Conservation (phyloP, 176 grass and related monocot species). For the barley (Hordeum vulgare) region DNA sequence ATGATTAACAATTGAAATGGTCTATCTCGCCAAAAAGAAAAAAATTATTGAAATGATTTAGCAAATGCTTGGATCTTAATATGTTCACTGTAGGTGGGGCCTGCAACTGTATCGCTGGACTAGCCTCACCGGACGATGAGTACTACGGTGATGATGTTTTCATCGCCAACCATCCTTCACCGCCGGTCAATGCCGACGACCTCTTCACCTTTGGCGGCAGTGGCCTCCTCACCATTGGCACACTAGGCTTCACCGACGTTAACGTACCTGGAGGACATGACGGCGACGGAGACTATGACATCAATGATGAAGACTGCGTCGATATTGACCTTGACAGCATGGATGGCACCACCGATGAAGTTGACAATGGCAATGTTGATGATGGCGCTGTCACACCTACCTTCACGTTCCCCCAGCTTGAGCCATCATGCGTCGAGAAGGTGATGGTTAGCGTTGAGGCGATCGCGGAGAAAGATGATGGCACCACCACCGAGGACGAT, state of each 20-base stretch:
- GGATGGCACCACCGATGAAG: background rate
- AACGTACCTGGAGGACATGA: slow-evolving; percentile 11
- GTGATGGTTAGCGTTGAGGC: slow-evolving; percentile 38
- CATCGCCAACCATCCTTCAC: slow-evolving; percentile 2
- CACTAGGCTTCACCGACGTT: slow-evolving; percentile 35
- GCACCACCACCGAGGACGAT: slow-evolving; percentile 73
- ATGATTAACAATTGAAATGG: background rate
- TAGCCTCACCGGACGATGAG: slow-evolving; percentile 39
- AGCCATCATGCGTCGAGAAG: slow-evolving; percentile 1
- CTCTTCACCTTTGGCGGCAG: slow-evolving; percentile 34
- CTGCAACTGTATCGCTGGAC: slow-evolving; percentile 48
- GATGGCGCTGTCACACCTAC: slow-evolving; percentile 30
- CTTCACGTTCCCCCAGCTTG: slow-evolving; percentile 15
- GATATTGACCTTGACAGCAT: background rate
- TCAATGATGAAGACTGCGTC: background rate
- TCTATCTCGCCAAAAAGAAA: background rate
- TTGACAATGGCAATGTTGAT: background rate
- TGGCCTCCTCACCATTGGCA: slow-evolving; percentile 63
- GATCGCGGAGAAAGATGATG: slow-evolving; percentile 72
- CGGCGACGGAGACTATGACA: background rate
- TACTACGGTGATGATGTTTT: slow-evolving; percentile 29
- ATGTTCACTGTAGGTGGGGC: slow-evolving; percentile 39
- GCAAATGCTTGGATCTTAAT: background rate
- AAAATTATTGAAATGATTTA: background rate
- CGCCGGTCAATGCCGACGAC: background rate